These are phyloP conservation scores for Melastoma malabathricum DNA, from an alignment of 345 rosid genomes.

Conservation along the genomic window DNA sequence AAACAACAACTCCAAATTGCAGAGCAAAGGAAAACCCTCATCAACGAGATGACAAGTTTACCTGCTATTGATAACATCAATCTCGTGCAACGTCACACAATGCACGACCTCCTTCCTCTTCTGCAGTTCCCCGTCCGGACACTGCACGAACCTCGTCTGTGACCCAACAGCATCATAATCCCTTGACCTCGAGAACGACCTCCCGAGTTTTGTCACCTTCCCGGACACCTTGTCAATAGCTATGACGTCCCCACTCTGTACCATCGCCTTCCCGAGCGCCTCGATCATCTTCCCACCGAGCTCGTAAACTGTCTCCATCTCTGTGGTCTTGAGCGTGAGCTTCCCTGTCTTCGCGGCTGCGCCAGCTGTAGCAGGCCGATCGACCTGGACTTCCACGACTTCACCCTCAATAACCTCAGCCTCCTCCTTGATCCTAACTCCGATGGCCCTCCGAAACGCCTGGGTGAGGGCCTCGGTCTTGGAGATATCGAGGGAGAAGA, in stretches of 20 bases:
- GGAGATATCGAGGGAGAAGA: constrained; percentile 89
- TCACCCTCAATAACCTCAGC: constrained; percentile 84
- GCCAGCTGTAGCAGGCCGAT: constrained; percentile 67
- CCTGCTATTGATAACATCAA: constrained; percentile 99
- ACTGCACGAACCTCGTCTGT: constrained; percentile 87
- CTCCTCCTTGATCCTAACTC: constrained; percentile 89
- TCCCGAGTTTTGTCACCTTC: constrained; percentile 81
- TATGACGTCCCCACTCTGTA: constrained; percentile 89
- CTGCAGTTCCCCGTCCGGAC: constrained; percentile 95
- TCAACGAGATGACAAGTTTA: constrained; percentile 4
- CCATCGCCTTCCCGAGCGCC: constrained; percentile 75
- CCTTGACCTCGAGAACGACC: constrained; percentile 80
- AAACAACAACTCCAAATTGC: too few relatives aligned
- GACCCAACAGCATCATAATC: constrained; percentile 98
- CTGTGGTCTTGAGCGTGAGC: constrained; percentile 84
- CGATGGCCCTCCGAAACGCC: constrained; percentile 71
- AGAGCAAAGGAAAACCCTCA: too few relatives aligned
- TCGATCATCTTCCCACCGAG: constrained; percentile 91
- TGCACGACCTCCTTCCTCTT: constrained; percentile 94
- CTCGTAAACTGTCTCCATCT: constrained; percentile 89
- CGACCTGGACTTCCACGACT: constrained; percentile 83
- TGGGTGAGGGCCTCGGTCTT: constrained; percentile 89
- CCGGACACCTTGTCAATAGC: constrained; percentile 86
- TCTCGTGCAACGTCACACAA: constrained; percentile 90
- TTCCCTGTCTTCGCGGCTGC: constrained; percentile 84